A percentile compares a stretch with the other conserved stretches of the same genome.
phyloP scores from a whole-genome alignment of 2,329 filamentous ascomycete species.

The Seiridium cupressi region DNA sequence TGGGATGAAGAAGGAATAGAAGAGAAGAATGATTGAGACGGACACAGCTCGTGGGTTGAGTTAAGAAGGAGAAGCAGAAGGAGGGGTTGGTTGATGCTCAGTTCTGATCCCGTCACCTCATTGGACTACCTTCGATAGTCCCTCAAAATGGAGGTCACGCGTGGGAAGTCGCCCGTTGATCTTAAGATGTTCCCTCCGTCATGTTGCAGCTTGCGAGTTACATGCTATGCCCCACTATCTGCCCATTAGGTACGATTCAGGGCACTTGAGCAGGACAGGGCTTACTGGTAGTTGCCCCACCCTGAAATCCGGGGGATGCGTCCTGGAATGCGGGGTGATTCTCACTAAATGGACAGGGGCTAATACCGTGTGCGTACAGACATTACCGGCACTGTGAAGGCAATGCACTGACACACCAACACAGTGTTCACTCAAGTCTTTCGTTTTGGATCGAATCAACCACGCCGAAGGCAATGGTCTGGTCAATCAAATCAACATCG shows the following conservation, averaged over 20 bases:
- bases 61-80: background rate
- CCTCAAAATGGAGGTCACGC: constrained; percentile 1
- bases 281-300: background rate
- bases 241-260: background rate
- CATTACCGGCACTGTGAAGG: background rate
- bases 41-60: background rate
- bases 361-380: background rate
- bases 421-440: background rate
- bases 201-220: constrained; percentile 6
- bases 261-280: background rate
- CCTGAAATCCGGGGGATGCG: constrained; percentile 3
- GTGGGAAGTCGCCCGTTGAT: constrained; percentile 7
- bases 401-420: background rate
- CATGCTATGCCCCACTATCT: background rate
- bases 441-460: too few relatives aligned
- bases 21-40: background rate
- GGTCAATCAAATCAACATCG: too few relatives aligned
- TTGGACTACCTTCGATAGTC: constrained; percentile 2
- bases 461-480: too few relatives aligned
- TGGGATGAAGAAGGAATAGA: background rate
- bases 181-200: constrained; percentile 8
- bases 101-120: constrained; percentile 4
- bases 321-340: constrained; percentile 7
- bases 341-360: background rate
- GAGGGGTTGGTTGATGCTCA: constrained; percentile 8